These are phyloP conservation scores for Passiflora organensis DNA, from an alignment of 345 rosid genomes.

Conservation along the genomic window DNA sequence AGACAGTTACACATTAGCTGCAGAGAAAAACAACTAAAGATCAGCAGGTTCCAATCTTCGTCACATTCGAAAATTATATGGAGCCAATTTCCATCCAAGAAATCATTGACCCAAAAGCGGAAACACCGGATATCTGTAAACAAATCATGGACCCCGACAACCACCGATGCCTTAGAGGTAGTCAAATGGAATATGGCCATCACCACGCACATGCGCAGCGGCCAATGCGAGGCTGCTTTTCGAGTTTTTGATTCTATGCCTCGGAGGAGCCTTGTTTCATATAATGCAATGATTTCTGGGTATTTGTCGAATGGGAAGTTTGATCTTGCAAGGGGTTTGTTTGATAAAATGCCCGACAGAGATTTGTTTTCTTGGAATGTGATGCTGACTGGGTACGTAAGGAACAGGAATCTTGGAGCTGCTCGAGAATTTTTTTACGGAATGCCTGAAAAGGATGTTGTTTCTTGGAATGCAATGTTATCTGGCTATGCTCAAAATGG, in stretches of 20 bases:
- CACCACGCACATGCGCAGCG: conserved; percentile 51
- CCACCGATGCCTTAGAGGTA: conserved; percentile 32
- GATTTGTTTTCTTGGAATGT: conserved; percentile 51
- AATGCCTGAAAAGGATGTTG: conserved; percentile 45
- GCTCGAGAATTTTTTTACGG: conserved; percentile 40
- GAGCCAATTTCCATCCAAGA: conserved; percentile 28
- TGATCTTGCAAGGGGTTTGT: conserved; percentile 37
- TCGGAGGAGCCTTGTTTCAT: conserved; percentile 46
- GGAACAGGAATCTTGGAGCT: conserved; percentile 27
- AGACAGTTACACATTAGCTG: conserved; percentile 13
- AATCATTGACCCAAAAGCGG: conserved; percentile 6
- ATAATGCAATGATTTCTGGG: conserved; percentile 55
- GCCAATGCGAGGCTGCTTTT: conserved; percentile 38
- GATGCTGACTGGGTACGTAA: conserved; percentile 42
- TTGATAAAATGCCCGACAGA: conserved; percentile 43
- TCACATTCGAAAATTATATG: conserved; percentile 1
- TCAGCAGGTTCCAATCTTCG: conserved; percentile 7
- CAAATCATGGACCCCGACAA: no score
- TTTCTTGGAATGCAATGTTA: conserved; percentile 50
- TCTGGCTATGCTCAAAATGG: conserved; percentile 54
- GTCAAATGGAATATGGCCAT: conserved; percentile 47
- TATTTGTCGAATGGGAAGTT: conserved; percentile 33
- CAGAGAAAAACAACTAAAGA: conserved; percentile 2
- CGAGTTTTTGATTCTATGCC: conserved; percentile 49
- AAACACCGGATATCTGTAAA: no score